These are phyloP conservation scores for Aspergillus neotritici DNA, from an alignment of 2,329 filamentous ascomycete genomes.

Conservation along the genomic window DNA sequence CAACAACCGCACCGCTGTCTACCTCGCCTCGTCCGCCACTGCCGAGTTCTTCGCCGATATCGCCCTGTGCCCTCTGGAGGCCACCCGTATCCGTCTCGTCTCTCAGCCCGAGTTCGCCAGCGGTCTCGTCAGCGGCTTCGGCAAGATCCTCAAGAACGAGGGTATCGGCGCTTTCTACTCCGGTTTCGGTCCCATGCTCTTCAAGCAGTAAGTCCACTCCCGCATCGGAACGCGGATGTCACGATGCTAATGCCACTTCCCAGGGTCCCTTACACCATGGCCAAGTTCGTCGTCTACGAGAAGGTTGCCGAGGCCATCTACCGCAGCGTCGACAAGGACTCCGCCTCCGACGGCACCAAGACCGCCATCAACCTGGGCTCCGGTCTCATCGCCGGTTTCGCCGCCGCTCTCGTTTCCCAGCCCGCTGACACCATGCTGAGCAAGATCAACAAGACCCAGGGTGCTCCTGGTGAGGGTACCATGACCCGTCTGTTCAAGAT, in stretches of 20 bases:
- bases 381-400: conserved; percentile 80
- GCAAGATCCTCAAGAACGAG: conserved; percentile 77
- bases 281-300: conserved; percentile 93
- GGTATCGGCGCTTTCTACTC: conserved; percentile 84
- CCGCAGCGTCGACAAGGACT: conserved; percentile 63
- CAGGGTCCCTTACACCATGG: conserved; percentile 87
- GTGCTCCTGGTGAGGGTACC: conserved; percentile 78
- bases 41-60: conserved; percentile 61
- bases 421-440: conserved; percentile 89
- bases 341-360: conserved; percentile 62
- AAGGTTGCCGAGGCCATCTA: conserved; percentile 75
- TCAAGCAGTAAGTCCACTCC: conserved; percentile 62
- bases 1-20: conserved; percentile 75
- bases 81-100: conserved; percentile 88
- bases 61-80: conserved; percentile 82
- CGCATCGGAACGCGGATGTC: neutral
- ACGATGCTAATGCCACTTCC: conserved; percentile 4
- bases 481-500: conserved; percentile 80
- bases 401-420: conserved; percentile 79
- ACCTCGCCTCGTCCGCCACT: conserved; percentile 60
- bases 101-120: conserved; percentile 79
- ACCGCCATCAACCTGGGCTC: conserved; percentile 79
- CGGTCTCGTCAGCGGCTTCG: conserved; percentile 72
- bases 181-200: conserved; percentile 80
- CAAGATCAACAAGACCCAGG: conserved; percentile 96